These are phyloP conservation scores for Pythium plurisporium DNA, from an alignment of 352 stramenopile genomes.

Conservation along the genomic window DNA sequence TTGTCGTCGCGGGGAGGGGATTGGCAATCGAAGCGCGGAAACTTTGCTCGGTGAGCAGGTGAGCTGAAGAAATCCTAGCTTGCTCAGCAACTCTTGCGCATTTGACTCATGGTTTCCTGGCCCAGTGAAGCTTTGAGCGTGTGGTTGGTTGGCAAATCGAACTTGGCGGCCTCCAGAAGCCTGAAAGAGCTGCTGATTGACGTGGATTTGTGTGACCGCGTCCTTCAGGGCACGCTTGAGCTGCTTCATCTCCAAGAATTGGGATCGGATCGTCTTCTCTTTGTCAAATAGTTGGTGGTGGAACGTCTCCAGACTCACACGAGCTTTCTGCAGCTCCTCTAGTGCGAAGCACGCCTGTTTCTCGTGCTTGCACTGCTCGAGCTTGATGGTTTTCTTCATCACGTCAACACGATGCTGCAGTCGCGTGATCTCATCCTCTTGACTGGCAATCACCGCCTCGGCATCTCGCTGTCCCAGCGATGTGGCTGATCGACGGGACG, in stretches of 20 bases:
- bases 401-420: conserved; percentile 54
- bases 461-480: conserved; percentile 22
- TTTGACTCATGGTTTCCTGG: not conserved
- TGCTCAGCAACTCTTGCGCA: conserved; percentile 7
- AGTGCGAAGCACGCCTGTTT: conserved; percentile 35
- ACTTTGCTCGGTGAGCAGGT: conserved; percentile 3
- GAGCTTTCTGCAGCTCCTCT: conserved; percentile 41
- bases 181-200: conserved; percentile 49
- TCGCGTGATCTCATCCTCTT: conserved; percentile 62
- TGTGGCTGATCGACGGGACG: not conserved
- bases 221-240: conserved; percentile 67
- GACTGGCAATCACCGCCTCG: conserved; percentile 44
- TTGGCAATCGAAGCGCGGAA: conserved; percentile 1
- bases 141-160: conserved; percentile 22
- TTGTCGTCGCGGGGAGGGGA: not conserved
- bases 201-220: conserved; percentile 39
- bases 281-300: conserved; percentile 46
- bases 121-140: not conserved
- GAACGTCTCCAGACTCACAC: conserved; percentile 42
- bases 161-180: conserved; percentile 32
- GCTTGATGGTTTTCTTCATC: conserved; percentile 55
- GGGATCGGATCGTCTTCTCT: conserved; percentile 51
- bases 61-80: conserved; percentile 3
- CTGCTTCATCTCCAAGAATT: conserved; percentile 71
- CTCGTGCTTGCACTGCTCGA: conserved; percentile 50